Evolutionary conservation across 208 protist genomes (phyloP).

Genomic region (Porcisia deanei): DNA sequence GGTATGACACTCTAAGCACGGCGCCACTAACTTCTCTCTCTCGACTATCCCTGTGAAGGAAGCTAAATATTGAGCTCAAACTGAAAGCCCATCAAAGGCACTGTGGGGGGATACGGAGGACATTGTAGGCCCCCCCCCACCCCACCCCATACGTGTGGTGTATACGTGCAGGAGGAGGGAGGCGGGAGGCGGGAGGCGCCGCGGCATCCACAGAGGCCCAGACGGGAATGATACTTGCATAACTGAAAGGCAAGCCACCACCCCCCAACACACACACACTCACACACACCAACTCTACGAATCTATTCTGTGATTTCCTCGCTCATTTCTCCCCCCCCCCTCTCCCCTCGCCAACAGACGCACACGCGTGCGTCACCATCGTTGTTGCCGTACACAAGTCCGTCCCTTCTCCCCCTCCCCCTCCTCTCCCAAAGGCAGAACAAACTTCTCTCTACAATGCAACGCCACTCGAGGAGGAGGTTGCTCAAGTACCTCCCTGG

Average conservation of each 20-base stretch:
- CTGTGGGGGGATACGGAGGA: neutral
- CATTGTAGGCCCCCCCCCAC: neutral
- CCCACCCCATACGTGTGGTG: neutral
- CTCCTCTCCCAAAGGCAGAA: neutral
- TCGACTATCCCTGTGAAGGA: neutral
- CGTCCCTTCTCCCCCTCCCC: neutral
- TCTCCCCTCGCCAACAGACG: neutral
- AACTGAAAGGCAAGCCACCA: neutral
- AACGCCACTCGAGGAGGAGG: constrained; percentile 1
- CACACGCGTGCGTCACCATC: neutral
- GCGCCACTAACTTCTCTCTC: neutral
- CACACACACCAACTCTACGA: neutral
- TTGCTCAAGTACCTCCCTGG: constrained; percentile 70
- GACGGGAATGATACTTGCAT: neutral
- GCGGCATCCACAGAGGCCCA: neutral
- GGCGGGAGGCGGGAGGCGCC: neutral
- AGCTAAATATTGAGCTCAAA: neutral
- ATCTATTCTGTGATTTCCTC: too few relatives aligned
- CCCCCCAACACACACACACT: neutral
- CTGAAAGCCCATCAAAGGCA: neutral
- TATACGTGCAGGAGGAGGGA: neutral
- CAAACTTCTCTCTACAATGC: constrained; percentile 8
- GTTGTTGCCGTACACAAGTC: neutral
- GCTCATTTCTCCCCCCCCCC: neutral
- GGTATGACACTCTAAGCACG: neutral